Conservation (phyloP, 192 early-diverging fungal genomes). For the Coemansia sp. region DNA sequence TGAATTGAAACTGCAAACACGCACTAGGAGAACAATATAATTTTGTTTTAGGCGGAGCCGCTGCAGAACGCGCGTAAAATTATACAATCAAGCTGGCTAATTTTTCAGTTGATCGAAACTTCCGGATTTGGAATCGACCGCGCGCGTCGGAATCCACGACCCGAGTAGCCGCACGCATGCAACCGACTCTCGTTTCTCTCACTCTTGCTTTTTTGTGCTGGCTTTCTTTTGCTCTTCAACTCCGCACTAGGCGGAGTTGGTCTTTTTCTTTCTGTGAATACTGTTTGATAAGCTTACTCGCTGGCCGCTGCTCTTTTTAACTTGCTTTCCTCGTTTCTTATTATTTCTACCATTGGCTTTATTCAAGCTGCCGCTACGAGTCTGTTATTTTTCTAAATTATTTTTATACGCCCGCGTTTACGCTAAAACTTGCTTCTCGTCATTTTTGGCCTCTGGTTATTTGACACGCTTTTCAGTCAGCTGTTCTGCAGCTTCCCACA, state of each 20-base stretch:
- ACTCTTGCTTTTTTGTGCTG: slow-evolving; percentile 1
- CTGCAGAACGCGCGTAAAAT: not conserved
- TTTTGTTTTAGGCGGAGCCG: not conserved
- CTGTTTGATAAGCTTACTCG: not conserved
- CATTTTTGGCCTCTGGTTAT: not conserved
- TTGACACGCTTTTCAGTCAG: not conserved
- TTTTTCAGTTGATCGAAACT: not conserved
- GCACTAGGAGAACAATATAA: too few relatives aligned
- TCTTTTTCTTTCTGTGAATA: not conserved
- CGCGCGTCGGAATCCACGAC: slow-evolving; percentile 1
- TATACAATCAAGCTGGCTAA: not conserved
- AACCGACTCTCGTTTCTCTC: slow-evolving; percentile 1
- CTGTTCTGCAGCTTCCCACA: not conserved
- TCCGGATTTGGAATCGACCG: not conserved
- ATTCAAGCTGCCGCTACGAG: too few relatives aligned
- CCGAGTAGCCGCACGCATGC: not conserved
- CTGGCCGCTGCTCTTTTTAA: not conserved
- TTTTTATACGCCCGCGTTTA: not conserved
- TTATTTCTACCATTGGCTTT: too few relatives aligned
- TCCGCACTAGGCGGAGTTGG: slow-evolving; percentile 2
- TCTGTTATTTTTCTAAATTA: not conserved
- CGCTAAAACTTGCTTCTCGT: not conserved
- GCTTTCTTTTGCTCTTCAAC: slow-evolving; percentile 1
- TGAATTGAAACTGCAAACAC: too few relatives aligned
- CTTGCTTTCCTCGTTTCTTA: not conserved